Conservation (phyloP, 2,329 filamentous ascomycete species). For the Talaromyces albobiverticillius region DNA sequence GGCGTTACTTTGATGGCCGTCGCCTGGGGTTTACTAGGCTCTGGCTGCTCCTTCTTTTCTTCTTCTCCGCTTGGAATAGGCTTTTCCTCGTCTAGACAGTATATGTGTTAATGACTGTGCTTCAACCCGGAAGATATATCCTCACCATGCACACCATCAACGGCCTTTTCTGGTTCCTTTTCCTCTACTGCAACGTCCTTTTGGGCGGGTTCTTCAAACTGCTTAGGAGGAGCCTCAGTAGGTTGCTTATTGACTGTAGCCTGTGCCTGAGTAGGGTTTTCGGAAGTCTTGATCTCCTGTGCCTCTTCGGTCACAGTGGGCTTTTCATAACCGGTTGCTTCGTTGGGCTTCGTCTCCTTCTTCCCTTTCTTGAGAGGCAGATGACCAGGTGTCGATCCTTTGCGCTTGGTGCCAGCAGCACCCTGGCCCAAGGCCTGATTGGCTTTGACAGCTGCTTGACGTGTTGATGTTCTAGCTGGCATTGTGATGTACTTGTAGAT, state of each 20-base stretch:
- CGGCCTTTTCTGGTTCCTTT: slow-evolving; percentile 14
- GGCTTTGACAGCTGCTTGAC: slow-evolving; percentile 43
- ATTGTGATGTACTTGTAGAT: slow-evolving; percentile 15
- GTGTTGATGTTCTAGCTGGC: slow-evolving; percentile 37
- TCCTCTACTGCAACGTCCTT: slow-evolving; percentile 12
- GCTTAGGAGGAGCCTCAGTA: slow-evolving; percentile 14
- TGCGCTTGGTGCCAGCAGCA: slow-evolving; percentile 40
- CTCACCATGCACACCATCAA: slow-evolving; percentile 16
- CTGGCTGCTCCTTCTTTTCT: slow-evolving; percentile 13
- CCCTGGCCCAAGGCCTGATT: slow-evolving; percentile 38
- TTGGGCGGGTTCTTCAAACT: slow-evolving; percentile 20
- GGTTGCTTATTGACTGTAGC: slow-evolving; percentile 11
- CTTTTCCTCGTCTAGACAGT: slow-evolving; percentile 18
- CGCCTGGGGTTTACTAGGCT: slow-evolving; percentile 22
- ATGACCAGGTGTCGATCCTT: slow-evolving; percentile 27
- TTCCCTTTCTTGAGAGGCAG: slow-evolving; percentile 39
- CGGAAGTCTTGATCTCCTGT: slow-evolving; percentile 26
- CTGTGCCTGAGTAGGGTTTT: slow-evolving; percentile 20
- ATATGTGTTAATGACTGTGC: not conserved
- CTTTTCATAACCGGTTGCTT: slow-evolving; percentile 14
- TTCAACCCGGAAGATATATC: not conserved
- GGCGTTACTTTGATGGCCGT: slow-evolving; percentile 50
- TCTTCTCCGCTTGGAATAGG: slow-evolving; percentile 7
- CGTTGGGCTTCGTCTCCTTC: slow-evolving; percentile 22
- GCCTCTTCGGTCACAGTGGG: slow-evolving; percentile 14